Evolutionary conservation across 495 filamentous ascomycete species (phyloP).

Genomic region (Rostrohypoxylon terebratum): DNA sequence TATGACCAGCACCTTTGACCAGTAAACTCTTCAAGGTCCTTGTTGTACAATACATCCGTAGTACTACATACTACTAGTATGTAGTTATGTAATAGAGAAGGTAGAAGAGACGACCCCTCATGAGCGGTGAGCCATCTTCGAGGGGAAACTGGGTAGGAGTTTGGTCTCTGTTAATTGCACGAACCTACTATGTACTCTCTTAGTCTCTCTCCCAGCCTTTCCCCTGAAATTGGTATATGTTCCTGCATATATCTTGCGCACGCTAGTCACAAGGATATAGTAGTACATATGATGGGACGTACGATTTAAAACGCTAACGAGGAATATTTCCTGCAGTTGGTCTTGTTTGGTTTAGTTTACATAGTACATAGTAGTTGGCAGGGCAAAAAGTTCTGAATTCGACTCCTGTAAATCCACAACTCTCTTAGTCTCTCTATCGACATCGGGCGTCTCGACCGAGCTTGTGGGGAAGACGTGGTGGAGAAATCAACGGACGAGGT

Average conservation of each 20-base stretch:
- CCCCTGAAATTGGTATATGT: constrained; percentile 24
- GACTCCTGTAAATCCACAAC: constrained; percentile 20
- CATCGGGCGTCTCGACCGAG: constrained; percentile 27
- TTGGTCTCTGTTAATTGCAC: constrained; percentile 16
- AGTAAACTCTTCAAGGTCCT: constrained; percentile 13
- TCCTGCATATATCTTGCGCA: constrained; percentile 24
- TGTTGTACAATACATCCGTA: background rate
- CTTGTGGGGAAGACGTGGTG: constrained; percentile 41
- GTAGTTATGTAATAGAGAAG: background rate
- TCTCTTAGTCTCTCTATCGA: constrained; percentile 27
- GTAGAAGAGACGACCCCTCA: background rate
- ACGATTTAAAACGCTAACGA: constrained; percentile 21
- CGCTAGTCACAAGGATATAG: background rate
- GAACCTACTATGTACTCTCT: constrained; percentile 7
- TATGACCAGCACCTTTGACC: constrained; percentile 5
- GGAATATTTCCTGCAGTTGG: constrained; percentile 14
- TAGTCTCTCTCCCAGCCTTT: background rate
- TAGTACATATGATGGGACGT: constrained; percentile 27
- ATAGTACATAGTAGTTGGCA: too few species aligned
- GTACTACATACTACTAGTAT: too few species aligned
- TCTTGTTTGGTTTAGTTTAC: constrained; percentile 8
- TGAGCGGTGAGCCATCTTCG: constrained; percentile 21
- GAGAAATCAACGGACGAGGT: constrained; percentile 26
- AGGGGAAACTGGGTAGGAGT: constrained; percentile 26
- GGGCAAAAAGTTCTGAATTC: constrained; percentile 12